Percentiles rank a stretch among this genome's conserved stretches.
phyloP scores from a whole-genome alignment of 306 rosid species.

The Sechiopsis laciniata region DNA sequence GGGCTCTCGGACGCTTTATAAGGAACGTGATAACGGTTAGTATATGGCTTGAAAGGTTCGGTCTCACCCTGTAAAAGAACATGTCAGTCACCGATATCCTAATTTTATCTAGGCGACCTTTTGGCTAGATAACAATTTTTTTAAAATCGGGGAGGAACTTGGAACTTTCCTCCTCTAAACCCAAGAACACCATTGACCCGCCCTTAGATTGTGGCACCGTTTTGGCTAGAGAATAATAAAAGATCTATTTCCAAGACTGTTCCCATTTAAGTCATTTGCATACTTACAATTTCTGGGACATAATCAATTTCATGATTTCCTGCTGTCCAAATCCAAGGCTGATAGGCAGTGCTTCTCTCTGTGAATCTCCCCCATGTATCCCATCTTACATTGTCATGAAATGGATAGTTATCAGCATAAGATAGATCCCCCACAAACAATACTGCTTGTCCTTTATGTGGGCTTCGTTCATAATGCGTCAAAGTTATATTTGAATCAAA shows the following conservation, averaged over 20 bases:
- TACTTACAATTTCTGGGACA: constrained; percentile 61
- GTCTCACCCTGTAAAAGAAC: constrained; percentile 48
- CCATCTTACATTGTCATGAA: constrained; percentile 72
- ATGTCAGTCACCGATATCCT: neutral
- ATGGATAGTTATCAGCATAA: constrained; percentile 64
- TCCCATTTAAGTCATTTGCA: constrained; percentile 19
- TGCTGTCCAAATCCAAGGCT: constrained; percentile 96
- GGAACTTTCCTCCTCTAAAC: no score
- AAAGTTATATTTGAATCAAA: constrained; percentile 72
- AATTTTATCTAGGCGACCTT: neutral
- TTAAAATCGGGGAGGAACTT: no score
- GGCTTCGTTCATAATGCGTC: constrained; percentile 60
- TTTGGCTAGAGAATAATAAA: neutral
- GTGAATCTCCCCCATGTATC: constrained; percentile 80
- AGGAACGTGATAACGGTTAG: constrained; percentile 45
- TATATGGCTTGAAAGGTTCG: constrained; percentile 58
- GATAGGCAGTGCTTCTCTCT: constrained; percentile 86
- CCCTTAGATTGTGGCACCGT: no score
- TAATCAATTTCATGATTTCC: constrained; percentile 87
- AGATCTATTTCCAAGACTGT: neutral
- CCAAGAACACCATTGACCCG: no score
- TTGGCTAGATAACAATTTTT: no score
- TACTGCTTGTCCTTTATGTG: constrained; percentile 55
- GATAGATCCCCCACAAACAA: constrained; percentile 79
- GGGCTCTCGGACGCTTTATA: constrained; percentile 33